These are phyloP conservation scores for Termitomyces sp. DNA, from an alignment of 768 basidiomycete species.

Conservation along the genomic window DNA sequence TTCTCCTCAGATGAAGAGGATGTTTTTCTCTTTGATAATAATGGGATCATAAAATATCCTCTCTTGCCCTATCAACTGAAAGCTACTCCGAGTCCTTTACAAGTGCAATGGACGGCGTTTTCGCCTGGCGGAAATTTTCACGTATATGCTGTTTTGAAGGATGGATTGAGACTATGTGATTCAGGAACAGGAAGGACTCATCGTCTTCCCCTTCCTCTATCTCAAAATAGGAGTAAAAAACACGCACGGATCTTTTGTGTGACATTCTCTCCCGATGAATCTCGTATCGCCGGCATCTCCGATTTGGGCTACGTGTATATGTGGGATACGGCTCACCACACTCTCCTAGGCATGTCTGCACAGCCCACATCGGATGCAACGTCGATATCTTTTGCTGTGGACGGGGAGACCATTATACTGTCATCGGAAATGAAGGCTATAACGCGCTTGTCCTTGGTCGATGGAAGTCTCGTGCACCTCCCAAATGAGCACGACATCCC, in stretches of 20 bases:
- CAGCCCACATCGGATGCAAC: background rate
- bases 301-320: background rate
- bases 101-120: background rate
- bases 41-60: background rate
- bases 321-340: background rate
- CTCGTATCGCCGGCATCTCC: background rate
- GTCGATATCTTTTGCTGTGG: background rate
- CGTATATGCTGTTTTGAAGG: background rate
- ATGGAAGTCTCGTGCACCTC: background rate
- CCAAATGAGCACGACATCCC: background rate
- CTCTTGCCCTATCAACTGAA: background rate
- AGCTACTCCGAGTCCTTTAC: background rate
- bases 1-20: background rate
- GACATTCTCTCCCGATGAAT: background rate
- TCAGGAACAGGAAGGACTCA: background rate
- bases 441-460: background rate
- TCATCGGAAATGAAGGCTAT: background rate
- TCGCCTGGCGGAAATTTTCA: background rate
- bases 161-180: background rate
- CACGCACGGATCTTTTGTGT: background rate
- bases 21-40: background rate
- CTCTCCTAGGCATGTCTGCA: background rate
- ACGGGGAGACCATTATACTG: background rate
- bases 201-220: background rate
- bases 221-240: background rate